Evolutionary conservation across 139 green algal species (phyloP).

Genomic region (Coelastrella sp.): DNA sequence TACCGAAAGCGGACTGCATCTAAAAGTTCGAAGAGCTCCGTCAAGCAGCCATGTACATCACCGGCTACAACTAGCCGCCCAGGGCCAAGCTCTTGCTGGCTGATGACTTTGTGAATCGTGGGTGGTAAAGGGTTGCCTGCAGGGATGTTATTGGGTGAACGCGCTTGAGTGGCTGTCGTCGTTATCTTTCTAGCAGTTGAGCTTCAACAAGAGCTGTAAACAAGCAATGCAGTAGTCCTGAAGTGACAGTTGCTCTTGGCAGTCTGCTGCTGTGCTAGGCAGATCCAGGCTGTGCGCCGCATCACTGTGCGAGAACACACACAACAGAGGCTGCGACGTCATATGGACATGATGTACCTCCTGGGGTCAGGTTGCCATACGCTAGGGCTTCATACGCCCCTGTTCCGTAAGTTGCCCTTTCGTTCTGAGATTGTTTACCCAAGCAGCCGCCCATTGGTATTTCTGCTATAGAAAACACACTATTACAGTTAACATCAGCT

Average conservation of each 20-base stretch:
- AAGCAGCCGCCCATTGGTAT: not conserved
- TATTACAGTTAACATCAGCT: too few species aligned
- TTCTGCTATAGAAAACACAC: too few species aligned
- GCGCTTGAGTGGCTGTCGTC: too few species aligned
- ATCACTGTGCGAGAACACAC: not conserved
- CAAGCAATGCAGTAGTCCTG: not conserved
- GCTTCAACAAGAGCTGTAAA: too few species aligned
- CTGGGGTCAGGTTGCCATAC: not conserved
- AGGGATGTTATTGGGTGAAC: not conserved
- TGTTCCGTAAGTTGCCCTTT: not conserved
- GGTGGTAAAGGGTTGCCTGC: conserved; percentile 22
- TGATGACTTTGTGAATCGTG: not conserved
- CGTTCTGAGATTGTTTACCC: not conserved
- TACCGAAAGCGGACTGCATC: conserved; percentile 1
- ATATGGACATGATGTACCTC: not conserved
- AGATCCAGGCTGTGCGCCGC: not conserved
- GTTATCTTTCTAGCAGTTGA: too few species aligned
- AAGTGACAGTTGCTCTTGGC: too few species aligned
- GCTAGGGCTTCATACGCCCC: not conserved
- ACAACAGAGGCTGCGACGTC: not conserved
- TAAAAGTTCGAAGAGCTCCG: not conserved
- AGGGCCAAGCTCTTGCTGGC: conserved; percentile 2
- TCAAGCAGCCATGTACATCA: conserved; percentile 20
- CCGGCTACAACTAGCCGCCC: conserved; percentile 12
- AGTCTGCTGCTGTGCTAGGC: too few species aligned